Percentiles rank a stretch among this genome's conserved stretches.
These are phyloP conservation scores for Trametes cinnabarina DNA, from an alignment of 768 basidiomycete species.

Conservation along the genomic window DNA sequence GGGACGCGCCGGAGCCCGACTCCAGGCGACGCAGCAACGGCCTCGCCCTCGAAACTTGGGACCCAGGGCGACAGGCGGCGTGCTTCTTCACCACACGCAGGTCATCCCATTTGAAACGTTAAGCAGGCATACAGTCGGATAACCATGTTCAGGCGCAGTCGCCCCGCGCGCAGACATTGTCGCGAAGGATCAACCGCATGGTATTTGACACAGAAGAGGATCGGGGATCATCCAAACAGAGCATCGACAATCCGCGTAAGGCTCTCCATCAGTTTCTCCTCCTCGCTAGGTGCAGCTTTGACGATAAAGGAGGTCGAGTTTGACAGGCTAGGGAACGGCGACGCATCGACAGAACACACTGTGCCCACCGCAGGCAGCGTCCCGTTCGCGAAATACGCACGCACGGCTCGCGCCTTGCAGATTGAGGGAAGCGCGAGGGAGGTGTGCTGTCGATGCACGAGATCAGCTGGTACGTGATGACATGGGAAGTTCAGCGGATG, in stretches of 20 bases:
- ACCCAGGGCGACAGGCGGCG: too few species aligned
- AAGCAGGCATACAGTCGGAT: too few species aligned
- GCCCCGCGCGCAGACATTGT: too few species aligned
- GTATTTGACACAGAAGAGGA: too few species aligned
- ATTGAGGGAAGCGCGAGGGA: conserved; percentile 20
- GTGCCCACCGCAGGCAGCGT: conserved; percentile 26
- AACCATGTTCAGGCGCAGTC: too few species aligned
- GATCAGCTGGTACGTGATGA: not conserved
- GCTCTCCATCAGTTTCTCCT: not conserved
- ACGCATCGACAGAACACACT: conserved; percentile 23
- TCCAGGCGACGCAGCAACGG: too few species aligned
- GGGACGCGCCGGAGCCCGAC: too few species aligned
- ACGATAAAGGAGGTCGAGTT: not conserved
- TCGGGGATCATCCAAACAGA: not conserved
- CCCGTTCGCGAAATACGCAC: conserved; percentile 29
- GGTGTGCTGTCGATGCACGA: conserved; percentile 22
- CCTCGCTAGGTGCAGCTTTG: too few species aligned
- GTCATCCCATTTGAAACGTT: too few species aligned
- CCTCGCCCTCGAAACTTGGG: not conserved
- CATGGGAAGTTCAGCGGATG: not conserved
- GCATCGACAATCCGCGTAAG: not conserved
- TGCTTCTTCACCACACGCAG: too few species aligned
- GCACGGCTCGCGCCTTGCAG: conserved; percentile 24
- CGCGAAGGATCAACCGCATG: too few species aligned
- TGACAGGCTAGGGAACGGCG: conserved; percentile 10